These are phyloP conservation scores for Bacterosira constricta DNA, from an alignment of 108 stramenopile genomes.

Conservation along the genomic window DNA sequence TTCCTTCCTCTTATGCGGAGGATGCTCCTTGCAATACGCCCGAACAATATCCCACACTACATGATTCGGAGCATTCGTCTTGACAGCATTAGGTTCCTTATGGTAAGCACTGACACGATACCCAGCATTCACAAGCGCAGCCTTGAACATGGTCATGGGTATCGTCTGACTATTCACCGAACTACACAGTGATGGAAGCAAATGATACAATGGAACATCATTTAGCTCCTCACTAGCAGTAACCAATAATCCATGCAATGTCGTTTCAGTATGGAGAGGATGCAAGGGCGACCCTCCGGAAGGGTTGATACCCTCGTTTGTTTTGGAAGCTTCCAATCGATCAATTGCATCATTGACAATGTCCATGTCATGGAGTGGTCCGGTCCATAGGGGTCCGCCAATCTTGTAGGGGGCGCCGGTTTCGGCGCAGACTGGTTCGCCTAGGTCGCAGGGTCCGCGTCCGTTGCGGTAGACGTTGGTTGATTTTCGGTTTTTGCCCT, in stretches of 20 bases:
- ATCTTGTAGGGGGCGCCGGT: conserved; percentile 87
- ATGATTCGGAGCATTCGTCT: conserved; percentile 93
- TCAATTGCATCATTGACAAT: conserved; percentile 78
- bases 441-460: conserved; percentile 44
- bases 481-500: conserved; percentile 62
- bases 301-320: conserved; percentile 29
- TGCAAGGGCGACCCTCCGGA: conserved; percentile 36
- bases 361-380: conserved; percentile 91
- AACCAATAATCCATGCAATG: conserved; percentile 86
- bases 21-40: conserved; percentile 89
- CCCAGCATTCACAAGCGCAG: conserved; percentile 91
- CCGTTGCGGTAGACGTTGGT: conserved; percentile 56
- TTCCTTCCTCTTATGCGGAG: conserved; percentile 50
- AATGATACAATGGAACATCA: conserved; percentile 93
- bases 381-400: conserved; percentile 95
- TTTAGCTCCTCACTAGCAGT: conserved; percentile 91
- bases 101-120: conserved; percentile 93
- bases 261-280: conserved; percentile 40
- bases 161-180: conserved; percentile 76
- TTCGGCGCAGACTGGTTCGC: conserved; percentile 58
- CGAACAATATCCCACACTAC: conserved; percentile 95
- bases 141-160: conserved; percentile 70
- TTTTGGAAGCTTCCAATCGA: conserved; percentile 56
- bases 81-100: conserved; percentile 93
- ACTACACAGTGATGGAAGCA: conserved; percentile 75